Base-by-base conservation (phyloP, 2,329 filamentous ascomycete species). In the Penicillium janthinellum region DNA sequence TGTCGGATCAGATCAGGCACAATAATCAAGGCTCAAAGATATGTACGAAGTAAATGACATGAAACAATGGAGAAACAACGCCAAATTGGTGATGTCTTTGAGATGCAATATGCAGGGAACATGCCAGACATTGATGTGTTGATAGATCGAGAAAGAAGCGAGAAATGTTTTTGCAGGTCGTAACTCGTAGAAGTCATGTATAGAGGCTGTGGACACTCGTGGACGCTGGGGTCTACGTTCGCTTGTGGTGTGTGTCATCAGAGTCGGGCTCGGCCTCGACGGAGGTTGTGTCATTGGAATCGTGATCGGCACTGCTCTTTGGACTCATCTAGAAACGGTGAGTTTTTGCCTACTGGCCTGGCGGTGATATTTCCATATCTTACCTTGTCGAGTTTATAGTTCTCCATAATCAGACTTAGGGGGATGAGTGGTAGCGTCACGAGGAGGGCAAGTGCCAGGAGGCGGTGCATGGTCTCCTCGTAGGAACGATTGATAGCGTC, bases 401-500 rank as follows among this genome's bases (percentile, higher is more conserved):
- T 83, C 69, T 78, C 78, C 81, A 87, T 83, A n/a, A 81, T 59
- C 57, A 86, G 73, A 60, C 80, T 83, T 56, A 88, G 71, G 5
- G 84, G 78, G 41, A 89, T 74, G 22, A 88, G 77, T 2, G 86
- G 87, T 17, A 86, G 74, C 12, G 83, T 78, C 37, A 83, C 80
- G 56, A 82, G 77, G 10, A 86, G 73, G 2, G 85, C 84, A 52
- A 86, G 77, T 11, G 81, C 81, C 47, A 88, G 72, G 17, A 88
- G 77, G 60, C 81, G 82, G 31, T 81, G 81, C 84, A 88, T 88
- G 2, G 85, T 87, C 72, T 88, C 85, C 69, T 87, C 83, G 62
- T 90, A 90, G 1, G 86, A 83, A 37, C 79, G 79, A 59, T 86
- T 85, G 69, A 90, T 89, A 1, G 87, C 88, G 12, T 79, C 71